Evolutionary conservation across 257 asterid genomes (phyloP).

Genomic region (Schizonepeta tenuifolia): DNA sequence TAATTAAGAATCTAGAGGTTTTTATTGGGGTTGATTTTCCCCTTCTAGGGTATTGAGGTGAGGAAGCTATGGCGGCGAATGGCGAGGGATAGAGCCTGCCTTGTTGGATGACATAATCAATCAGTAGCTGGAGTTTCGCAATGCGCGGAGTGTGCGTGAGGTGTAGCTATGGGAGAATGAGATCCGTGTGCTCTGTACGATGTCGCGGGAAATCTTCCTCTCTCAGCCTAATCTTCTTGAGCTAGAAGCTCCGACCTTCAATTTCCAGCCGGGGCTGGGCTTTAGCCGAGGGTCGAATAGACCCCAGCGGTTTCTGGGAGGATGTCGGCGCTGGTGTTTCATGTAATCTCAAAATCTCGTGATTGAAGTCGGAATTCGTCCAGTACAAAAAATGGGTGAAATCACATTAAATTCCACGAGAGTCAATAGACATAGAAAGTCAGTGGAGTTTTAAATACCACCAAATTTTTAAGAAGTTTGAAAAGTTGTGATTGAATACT

Average conservation of each 20-base stretch:
- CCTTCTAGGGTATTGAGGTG: slow-evolving; percentile 7
- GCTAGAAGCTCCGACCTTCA: slow-evolving; percentile 87
- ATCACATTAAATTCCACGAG: too few relatives aligned
- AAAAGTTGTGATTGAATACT: too few relatives aligned
- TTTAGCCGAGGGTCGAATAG: too few relatives aligned
- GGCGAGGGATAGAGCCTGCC: slow-evolving; percentile 74
- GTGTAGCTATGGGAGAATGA: slow-evolving; percentile 82
- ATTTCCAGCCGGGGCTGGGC: too few relatives aligned
- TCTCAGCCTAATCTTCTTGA: slow-evolving; percentile 83
- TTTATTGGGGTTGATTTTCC: neutral
- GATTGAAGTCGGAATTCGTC: too few relatives aligned
- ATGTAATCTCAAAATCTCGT: too few relatives aligned
- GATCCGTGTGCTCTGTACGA: slow-evolving; percentile 71
- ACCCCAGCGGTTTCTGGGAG: too few relatives aligned
- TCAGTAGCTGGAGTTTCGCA: slow-evolving; percentile 67
- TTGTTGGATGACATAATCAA: slow-evolving; percentile 74
- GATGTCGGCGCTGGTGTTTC: too few relatives aligned
- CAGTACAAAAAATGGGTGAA: too few relatives aligned
- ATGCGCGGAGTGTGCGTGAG: slow-evolving; percentile 69
- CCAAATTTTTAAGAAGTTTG: too few relatives aligned
- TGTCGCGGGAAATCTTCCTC: slow-evolving; percentile 75
- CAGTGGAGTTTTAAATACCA: too few relatives aligned
- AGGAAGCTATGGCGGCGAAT: slow-evolving; percentile 45
- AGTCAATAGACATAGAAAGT: too few relatives aligned
- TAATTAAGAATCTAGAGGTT: slow-evolving; percentile 39